Base-by-base conservation (phyloP, 192 early-diverging fungal genomes). In the Dissophora globulifera region DNA sequence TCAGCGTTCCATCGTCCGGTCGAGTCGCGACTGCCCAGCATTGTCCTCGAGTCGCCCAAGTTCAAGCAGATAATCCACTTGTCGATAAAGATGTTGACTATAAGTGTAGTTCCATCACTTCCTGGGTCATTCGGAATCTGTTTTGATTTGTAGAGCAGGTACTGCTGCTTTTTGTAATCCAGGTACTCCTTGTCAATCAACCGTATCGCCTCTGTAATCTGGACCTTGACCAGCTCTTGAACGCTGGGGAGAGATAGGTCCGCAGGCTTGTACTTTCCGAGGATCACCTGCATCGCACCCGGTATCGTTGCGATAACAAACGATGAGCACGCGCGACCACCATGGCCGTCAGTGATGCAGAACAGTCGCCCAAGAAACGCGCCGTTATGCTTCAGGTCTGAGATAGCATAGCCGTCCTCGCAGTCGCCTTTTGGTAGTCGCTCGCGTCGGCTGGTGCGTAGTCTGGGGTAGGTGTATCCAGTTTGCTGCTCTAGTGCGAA, bases 391-490 rank as follows among this genome's bases (percentile, higher is more conserved):
- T 54, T 68, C 47, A 85, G 40, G 51, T 88, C 86, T 23, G 81
- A 56, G 15, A 88, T 79, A 3, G 74, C 63, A 41, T 75, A 86
- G n/a, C 80, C 75, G 45, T 88, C 86, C 58, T 88, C 86, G 53
- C 86, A 88, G 13, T 81, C 58, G 2, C 63, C 59, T 26, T 88
- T 88, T 1, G 79, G 78, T 47, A 84, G 65, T 41, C 82, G 83
- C n/a, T 81, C 72, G 22, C 71, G 70, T 10, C 75, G 67, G 35
- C 71, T 71, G 23, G 68, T 78, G 20, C 86, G 69, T 64, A 86
- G 84, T 32, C 86, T 80, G 16, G 86, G 84, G 53, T 88, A 88
- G 20, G 84, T 80, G 60, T 88, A 88, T 26, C 86, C 86, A 9
- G 79, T 83, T 31, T 88, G 82, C 48, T 88, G 86, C 27, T 79